Evolutionary conservation across 2,329 filamentous ascomycete genomes (phyloP).

Genomic region (Hypocrella siamensis): DNA sequence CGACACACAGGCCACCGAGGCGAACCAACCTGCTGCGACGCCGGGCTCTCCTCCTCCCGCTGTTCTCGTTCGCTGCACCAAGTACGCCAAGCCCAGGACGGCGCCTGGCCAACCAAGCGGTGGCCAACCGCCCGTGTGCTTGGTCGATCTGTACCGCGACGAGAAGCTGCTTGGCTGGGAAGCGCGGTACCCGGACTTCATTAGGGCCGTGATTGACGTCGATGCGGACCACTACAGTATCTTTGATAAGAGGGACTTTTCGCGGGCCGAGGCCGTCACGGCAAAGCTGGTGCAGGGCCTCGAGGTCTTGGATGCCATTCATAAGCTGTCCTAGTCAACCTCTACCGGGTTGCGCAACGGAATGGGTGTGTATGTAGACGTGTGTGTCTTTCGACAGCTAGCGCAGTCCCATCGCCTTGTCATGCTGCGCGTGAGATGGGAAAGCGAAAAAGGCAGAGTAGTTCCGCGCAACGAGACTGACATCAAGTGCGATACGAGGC

Average conservation of each 20-base stretch:
- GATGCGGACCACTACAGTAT: conserved; percentile 12
- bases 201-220: conserved; percentile 13
- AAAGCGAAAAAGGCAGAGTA: too few relatives aligned
- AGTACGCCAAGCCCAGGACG: conserved; percentile 2
- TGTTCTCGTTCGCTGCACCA: conserved; percentile 10
- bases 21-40: not conserved
- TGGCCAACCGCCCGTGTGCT: conserved; percentile 1
- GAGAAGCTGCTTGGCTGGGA: conserved; percentile 14
- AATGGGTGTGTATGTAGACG: too few relatives aligned
- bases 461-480: too few relatives aligned
- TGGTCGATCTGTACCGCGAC: conserved; percentile 11
- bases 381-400: too few relatives aligned
- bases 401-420: too few relatives aligned
- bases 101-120: conserved; percentile 1
- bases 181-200: conserved; percentile 11
- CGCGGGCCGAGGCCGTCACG: conserved; percentile 5
- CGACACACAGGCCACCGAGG: not conserved
- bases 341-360: too few relatives aligned
- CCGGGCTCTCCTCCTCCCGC: conserved; percentile 8
- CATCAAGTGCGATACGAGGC: too few relatives aligned
- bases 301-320: conserved; percentile 3
- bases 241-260: conserved; percentile 8
- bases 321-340: too few relatives aligned
- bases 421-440: too few relatives aligned
- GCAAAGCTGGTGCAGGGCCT: conserved; percentile 4